Evolutionary conservation across 495 filamentous ascomycete species (phyloP).

Genomic region (Acidomyces sp.): DNA sequence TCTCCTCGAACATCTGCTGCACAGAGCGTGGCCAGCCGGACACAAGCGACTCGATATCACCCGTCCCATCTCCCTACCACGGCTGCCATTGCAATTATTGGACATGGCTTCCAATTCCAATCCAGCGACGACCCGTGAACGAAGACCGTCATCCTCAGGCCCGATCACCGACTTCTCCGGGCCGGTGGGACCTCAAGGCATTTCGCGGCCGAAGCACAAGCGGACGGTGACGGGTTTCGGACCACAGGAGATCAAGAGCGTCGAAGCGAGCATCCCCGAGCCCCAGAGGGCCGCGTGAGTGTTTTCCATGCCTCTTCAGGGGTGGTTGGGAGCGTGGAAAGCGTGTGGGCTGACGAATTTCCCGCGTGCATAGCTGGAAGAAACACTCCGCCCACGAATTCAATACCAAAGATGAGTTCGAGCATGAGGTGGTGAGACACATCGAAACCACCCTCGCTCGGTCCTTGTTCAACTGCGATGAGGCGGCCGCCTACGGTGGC

Average conservation of each 20-base stretch:
- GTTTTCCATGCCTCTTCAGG: too few relatives aligned
- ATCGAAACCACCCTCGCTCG: constrained; percentile 93
- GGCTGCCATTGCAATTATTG: too few relatives aligned
- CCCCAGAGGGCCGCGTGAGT: constrained; percentile 67
- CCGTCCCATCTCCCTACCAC: too few relatives aligned
- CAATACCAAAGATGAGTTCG: constrained; percentile 59
- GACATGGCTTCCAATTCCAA: constrained; percentile 2
- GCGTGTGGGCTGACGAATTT: constrained; percentile 6
- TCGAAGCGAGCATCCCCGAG: constrained; percentile 83
- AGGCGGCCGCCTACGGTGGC: constrained; percentile 81
- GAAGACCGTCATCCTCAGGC: constrained; percentile 64
- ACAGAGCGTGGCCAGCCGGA: too few relatives aligned
- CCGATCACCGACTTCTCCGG: constrained; percentile 74
- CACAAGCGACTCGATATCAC: too few relatives aligned
- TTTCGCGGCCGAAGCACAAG: constrained; percentile 77
- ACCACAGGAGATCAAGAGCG: constrained; percentile 75
- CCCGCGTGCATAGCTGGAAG: constrained; percentile 65
- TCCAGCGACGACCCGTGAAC: constrained; percentile 34
- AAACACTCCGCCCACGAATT: constrained; percentile 50
- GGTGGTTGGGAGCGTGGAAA: too few relatives aligned
- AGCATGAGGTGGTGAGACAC: constrained; percentile 75
- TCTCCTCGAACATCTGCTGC: too few relatives aligned
- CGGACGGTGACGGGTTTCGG: constrained; percentile 88
- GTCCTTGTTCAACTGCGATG: constrained; percentile 96
- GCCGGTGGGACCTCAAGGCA: constrained; percentile 53